A percentile compares a stretch with the other conserved stretches of the same genome.
Conservation (phyloP, 2,329 filamentous ascomycete genomes). For the Cercospora beticola region DNA sequence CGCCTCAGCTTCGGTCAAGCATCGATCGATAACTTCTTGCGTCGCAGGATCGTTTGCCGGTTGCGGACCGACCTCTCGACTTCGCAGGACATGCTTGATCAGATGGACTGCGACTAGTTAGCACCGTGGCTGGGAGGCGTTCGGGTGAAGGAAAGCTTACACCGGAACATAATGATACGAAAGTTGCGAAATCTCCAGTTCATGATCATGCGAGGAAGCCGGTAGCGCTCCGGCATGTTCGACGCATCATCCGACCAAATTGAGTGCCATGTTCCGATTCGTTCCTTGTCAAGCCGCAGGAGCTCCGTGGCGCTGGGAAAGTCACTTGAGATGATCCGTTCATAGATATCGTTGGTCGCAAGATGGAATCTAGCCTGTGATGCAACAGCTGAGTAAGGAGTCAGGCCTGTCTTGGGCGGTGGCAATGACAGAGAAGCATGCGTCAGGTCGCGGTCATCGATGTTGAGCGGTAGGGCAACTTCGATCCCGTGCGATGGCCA, state of each 20-base stretch:
- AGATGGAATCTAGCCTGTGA: slow-evolving; percentile 50
- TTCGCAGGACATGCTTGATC: slow-evolving; percentile 41
- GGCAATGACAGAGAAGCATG: slow-evolving; percentile 30
- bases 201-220: slow-evolving; percentile 46
- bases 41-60: slow-evolving; percentile 16
- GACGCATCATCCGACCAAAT: slow-evolving; percentile 41
- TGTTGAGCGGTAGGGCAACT: slow-evolving; percentile 45
- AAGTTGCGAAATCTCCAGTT: slow-evolving; percentile 49
- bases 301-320: slow-evolving; percentile 46
- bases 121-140: not conserved
- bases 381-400: slow-evolving; percentile 47
- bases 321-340: slow-evolving; percentile 47
- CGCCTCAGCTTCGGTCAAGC: slow-evolving; percentile 45
- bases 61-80: slow-evolving; percentile 20
- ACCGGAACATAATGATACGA: slow-evolving; percentile 51
- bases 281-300: slow-evolving; percentile 42
- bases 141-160: not conserved
- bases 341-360: slow-evolving; percentile 48
- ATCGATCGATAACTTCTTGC: slow-evolving; percentile 39
- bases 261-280: slow-evolving; percentile 43
- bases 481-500: slow-evolving; percentile 49
- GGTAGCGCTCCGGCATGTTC: slow-evolving; percentile 40
- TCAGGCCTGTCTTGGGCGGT: slow-evolving; percentile 32
- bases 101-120: slow-evolving; percentile 39
- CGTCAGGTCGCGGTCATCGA: slow-evolving; percentile 47